Evolutionary conservation across 208 protist species (phyloP).

Genomic region (Crithidia bombi): DNA sequence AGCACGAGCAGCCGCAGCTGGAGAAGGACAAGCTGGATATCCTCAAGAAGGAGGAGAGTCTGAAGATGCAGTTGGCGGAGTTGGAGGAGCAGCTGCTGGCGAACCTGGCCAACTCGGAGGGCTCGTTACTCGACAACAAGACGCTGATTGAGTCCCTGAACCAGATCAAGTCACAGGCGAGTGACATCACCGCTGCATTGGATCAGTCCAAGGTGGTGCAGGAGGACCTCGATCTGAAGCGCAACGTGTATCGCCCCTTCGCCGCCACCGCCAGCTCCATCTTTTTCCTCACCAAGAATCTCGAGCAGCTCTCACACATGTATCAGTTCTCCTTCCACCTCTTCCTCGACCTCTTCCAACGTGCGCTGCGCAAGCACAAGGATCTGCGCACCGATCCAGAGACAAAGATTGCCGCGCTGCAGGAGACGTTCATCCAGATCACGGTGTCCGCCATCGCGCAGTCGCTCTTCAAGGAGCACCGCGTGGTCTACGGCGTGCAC

Average conservation of each 20-base stretch:
- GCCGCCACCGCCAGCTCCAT: constrained; percentile 87
- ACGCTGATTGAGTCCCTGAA: constrained; percentile 95
- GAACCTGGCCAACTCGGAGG: constrained; percentile 93
- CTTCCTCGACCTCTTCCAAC: constrained; percentile 90
- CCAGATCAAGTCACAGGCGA: constrained; percentile 96
- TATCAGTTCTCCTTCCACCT: constrained; percentile 96
- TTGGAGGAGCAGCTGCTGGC: constrained; percentile 95
- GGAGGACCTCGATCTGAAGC: constrained; percentile 92
- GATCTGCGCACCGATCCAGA: constrained; percentile 80
- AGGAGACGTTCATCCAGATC: constrained; percentile 78
- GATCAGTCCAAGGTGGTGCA: constrained; percentile 90
- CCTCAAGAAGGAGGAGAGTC: constrained; percentile 95
- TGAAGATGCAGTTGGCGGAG: constrained; percentile 94
- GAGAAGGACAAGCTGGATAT: constrained; percentile 94
- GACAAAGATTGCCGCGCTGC: constrained; percentile 85
- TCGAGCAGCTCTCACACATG: constrained; percentile 95
- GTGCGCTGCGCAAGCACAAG: constrained; percentile 68
- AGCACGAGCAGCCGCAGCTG: constrained; percentile 97
- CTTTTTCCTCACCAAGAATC: constrained; percentile 94
- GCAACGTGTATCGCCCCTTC: constrained; percentile 95
- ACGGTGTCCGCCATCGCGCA: constrained; percentile 85
- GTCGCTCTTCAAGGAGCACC: constrained; percentile 96
- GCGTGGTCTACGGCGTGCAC: constrained; percentile 96
- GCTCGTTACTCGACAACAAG: constrained; percentile 97
- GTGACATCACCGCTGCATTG: constrained; percentile 87